Conservation (phyloP, 345 rosid genomes). For the Arabis alpina region DNA sequence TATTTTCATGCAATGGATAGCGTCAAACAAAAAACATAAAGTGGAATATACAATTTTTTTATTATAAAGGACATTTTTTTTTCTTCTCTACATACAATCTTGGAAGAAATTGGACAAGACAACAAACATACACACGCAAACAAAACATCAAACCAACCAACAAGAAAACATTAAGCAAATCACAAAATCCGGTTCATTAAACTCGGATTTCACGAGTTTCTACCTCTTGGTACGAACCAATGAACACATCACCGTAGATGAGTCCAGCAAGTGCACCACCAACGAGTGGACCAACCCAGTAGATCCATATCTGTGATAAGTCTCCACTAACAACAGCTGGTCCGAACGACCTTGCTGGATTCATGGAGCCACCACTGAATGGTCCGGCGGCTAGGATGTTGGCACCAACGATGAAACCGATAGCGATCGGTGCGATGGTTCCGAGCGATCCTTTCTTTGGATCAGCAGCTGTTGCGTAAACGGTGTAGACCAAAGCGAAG, state of each 20-base stretch:
- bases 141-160: slow-evolving; percentile 34
- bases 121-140: slow-evolving; percentile 10
- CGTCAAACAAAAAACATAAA: background rate
- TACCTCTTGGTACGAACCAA: slow-evolving; percentile 57
- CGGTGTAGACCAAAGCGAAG: slow-evolving; percentile 81
- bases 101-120: no score
- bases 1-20: no score
- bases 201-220: slow-evolving; percentile 41
- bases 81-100: slow-evolving; percentile 10
- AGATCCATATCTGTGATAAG: slow-evolving; percentile 72
- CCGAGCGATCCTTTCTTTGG: slow-evolving; percentile 83
- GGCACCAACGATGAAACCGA: slow-evolving; percentile 92
- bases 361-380: slow-evolving; percentile 94
- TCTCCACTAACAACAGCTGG: slow-evolving; percentile 84
- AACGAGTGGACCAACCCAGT: slow-evolving; percentile 79
- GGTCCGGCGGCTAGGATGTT: slow-evolving; percentile 94
- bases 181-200: background rate
- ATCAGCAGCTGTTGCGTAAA: slow-evolving; percentile 85
- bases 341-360: slow-evolving; percentile 91
- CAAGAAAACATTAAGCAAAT: slow-evolving; percentile 1
- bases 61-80: slow-evolving; percentile 15
- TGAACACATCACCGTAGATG: slow-evolving; percentile 73
- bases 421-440: slow-evolving; percentile 77
- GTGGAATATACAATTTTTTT: slow-evolving; percentile 14
- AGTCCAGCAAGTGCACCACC: slow-evolving; percentile 91